Percentiles rank a stretch among this genome's conserved stretches.
Conservation (phyloP, 225 moss, liverwort and hornwort species). For the Antitrichia curtipendula region DNA sequence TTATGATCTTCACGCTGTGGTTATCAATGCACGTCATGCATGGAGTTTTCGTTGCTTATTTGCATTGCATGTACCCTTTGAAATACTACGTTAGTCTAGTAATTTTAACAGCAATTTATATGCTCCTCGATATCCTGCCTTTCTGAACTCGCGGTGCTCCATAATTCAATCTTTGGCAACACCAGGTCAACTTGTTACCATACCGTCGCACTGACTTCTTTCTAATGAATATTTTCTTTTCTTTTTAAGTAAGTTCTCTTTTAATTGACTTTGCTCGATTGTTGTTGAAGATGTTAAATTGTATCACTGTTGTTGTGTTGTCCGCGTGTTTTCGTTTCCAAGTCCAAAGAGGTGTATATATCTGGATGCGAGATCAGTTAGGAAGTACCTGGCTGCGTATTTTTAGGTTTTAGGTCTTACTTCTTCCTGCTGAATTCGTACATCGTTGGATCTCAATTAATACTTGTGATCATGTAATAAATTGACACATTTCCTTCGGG, state of each 20-base stretch:
- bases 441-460: not conserved
- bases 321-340: not conserved
- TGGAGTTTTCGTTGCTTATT: not conserved
- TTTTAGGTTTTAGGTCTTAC: not conserved
- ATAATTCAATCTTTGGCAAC: not conserved
- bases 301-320: not conserved
- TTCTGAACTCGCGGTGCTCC: not conserved
- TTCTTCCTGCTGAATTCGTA: not conserved
- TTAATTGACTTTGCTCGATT: not conserved
- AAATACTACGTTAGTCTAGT: not conserved
- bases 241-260: not conserved
- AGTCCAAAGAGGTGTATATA: not conserved
- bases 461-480: not conserved
- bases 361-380: not conserved
- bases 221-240: not conserved
- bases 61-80: not conserved
- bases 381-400: not conserved
- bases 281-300: not conserved
- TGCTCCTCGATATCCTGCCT: not conserved
- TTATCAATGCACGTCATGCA: not conserved
- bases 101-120: not conserved
- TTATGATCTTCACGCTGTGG: not conserved
- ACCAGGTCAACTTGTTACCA: not conserved
- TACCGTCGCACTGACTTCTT: not conserved
- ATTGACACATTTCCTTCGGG: not conserved